A percentile compares a stretch with the other conserved stretches of the same genome.
Evolutionary conservation across 1,139 yeast genomes (phyloP).

Genomic region (Suzukiozyma palmioleophila): DNA sequence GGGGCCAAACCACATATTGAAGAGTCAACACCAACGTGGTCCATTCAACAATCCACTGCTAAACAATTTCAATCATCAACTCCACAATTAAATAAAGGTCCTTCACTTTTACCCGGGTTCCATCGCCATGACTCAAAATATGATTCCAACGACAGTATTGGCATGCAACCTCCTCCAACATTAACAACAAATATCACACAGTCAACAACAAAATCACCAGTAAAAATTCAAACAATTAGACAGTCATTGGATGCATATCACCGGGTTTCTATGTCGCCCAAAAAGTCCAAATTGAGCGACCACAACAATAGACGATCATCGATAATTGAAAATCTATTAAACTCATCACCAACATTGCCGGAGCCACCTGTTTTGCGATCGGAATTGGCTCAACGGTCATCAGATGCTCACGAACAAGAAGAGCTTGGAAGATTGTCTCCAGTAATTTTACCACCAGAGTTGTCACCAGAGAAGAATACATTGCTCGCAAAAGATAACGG

Average conservation of each 20-base stretch:
- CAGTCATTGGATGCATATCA: conserved; percentile 35
- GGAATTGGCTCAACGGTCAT: conserved; percentile 20
- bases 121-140: conserved; percentile 11
- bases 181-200: conserved; percentile 13
- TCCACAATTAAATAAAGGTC: conserved; percentile 26
- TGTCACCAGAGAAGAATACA: conserved; percentile 15
- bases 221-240: conserved; percentile 24
- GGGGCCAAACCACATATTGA: conserved; percentile 19
- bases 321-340: conserved; percentile 37
- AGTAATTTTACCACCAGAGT: conserved; percentile 16
- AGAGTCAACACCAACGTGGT: conserved; percentile 38
- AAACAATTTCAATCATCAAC: conserved; percentile 30
- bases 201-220: conserved; percentile 11
- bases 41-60: conserved; percentile 24
- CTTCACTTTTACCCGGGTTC: conserved; percentile 9
- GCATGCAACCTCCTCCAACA: conserved; percentile 21
- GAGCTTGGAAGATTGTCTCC: conserved; percentile 22
- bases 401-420: conserved; percentile 8
- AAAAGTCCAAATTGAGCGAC: conserved; percentile 14
- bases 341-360: conserved; percentile 51
- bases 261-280: conserved; percentile 33
- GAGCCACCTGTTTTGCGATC: conserved; percentile 42
- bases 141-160: conserved; percentile 23
- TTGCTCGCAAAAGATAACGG: conserved; percentile 17
- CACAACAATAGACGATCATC: conserved; percentile 29